Conservation (phyloP, 441 rosid genomes). For the Brassica balearica region DNA sequence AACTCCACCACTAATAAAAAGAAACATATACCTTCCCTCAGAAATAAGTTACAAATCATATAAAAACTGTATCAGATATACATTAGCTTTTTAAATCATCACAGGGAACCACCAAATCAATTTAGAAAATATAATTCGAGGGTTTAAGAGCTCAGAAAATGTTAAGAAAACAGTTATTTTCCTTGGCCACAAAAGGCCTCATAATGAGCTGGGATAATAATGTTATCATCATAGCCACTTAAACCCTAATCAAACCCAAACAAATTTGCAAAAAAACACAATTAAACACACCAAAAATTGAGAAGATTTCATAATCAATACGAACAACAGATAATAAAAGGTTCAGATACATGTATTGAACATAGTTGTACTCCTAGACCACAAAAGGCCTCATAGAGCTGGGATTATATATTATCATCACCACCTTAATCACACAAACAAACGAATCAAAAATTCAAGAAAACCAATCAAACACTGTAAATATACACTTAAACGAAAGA, state of each 20-base stretch:
- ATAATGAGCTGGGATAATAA: conserved; percentile 70
- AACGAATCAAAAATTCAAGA: neutral
- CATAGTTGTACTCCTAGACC: conserved; percentile 46
- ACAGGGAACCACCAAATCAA: conserved; percentile 32
- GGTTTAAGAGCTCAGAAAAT: too few species aligned
- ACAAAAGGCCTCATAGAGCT: conserved; percentile 50
- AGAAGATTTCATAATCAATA: too few species aligned
- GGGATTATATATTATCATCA: conserved; percentile 41
- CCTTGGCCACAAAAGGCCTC: conserved; percentile 64
- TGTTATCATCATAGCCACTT: too few species aligned
- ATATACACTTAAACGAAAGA: neutral
- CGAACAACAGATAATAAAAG: too few species aligned
- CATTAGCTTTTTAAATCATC: conserved; percentile 42
- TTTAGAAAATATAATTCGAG: neutral
- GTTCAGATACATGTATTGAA: too few species aligned
- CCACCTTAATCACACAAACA: neutral
- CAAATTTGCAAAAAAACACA: too few species aligned
- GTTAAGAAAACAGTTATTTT: conserved; percentile 46
- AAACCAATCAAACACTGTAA: neutral
- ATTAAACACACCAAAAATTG: too few species aligned
- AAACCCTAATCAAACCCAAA: too few species aligned
- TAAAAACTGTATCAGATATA: conserved; percentile 38
- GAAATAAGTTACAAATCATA: conserved; percentile 29
- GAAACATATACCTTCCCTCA: conserved; percentile 33
- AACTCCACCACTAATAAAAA: neutral